Evolutionary conservation across 441 rosid genomes (phyloP), one percentile per base, ranked within the genome.

Genomic region (Corymbia calophylla): DNA sequence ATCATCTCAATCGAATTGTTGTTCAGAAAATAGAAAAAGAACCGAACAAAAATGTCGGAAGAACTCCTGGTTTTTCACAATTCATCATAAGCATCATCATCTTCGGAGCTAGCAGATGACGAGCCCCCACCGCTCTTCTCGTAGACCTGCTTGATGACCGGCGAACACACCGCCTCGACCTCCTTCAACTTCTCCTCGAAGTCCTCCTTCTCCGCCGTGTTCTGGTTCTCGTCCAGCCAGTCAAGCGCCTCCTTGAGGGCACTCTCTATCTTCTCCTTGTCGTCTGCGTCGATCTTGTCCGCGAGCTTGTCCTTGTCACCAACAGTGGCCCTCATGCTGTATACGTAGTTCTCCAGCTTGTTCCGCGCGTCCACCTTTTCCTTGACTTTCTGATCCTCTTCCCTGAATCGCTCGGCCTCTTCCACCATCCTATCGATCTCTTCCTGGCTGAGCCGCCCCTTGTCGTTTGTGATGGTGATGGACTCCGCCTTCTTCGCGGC

Each of bases 371-470:
- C 95, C 62, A 95, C 90, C 94, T 89, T 93, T 55, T 94, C 97
- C 62, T 88, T 92, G 85, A 91, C 87, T 32, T 87, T 91, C 90
- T 88, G 92, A 53, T 96, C 97, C 86, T 94, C 95, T 53, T 94
- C 95, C 0, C 95, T 95, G 85, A 93, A 93, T 66, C 92, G 91
- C 92, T 95, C 95, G 5, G 96, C 96, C 88, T 95, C 97, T 90
- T 89, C 92, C 51, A 94, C 92, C 95, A 93, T 94, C 47, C 92
- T 89, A 3, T 94, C 94, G 9, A 94, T 94, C 94, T 95, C 97
- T 87, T 93, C 95, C 89, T 94, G 89, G 86, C 94, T 92, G 21
- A 94, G 92, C 53, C 95, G 93, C 87, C 95, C 96, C 85, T 94
- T 93, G 47, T 94, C 93, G 48, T 93, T 91, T 4, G 94, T 93